A percentile compares a stretch with the other conserved stretches of the same genome.
Evolutionary conservation across 495 filamentous ascomycete genomes (phyloP).

Genomic region (Penicillium paradoxum): DNA sequence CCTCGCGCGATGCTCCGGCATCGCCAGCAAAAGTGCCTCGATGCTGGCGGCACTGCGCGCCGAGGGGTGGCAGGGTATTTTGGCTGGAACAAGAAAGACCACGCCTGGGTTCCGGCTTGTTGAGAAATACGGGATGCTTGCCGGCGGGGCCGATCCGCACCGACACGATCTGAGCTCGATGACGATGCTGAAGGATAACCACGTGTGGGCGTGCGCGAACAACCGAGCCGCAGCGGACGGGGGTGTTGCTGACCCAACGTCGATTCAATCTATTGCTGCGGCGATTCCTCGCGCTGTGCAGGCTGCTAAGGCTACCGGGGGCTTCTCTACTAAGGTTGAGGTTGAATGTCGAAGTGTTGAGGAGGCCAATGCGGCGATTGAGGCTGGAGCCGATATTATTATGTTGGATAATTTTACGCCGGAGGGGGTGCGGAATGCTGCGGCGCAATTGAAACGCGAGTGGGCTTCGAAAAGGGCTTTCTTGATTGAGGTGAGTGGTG

Average conservation of each 20-base stretch:
- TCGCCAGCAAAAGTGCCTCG: constrained; percentile 63
- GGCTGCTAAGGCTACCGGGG: constrained; percentile 77
- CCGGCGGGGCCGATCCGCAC: constrained; percentile 87
- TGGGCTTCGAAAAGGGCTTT: constrained; percentile 65
- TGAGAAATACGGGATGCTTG: constrained; percentile 96
- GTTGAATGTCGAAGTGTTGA: constrained; percentile 86
- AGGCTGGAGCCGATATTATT: constrained; percentile 85
- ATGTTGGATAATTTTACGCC: constrained; percentile 95
- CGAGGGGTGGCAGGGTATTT: constrained; percentile 69
- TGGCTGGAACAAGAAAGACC: constrained; percentile 95
- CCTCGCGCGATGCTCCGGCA: constrained; percentile 85
- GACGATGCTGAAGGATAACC: constrained; percentile 99
- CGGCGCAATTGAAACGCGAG: constrained; percentile 65
- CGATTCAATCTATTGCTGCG: constrained; percentile 40
- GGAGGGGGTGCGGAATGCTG: constrained; percentile 67
- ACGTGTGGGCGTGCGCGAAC: constrained; percentile 77
- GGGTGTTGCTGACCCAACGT: constrained; percentile 1
- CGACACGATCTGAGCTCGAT: constrained; percentile 87
- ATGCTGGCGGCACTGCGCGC: constrained; percentile 50
- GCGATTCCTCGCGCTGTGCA: constrained; percentile 78
- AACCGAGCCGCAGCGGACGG: constrained; percentile 29
- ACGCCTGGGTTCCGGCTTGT: constrained; percentile 93
- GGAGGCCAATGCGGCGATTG: constrained; percentile 86
- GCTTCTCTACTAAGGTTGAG: constrained; percentile 90
- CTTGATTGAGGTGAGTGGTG: constrained; percentile 87